Evolutionary conservation across 495 filamentous ascomycete species (phyloP).

Genomic region (Durotheca rogersii): DNA sequence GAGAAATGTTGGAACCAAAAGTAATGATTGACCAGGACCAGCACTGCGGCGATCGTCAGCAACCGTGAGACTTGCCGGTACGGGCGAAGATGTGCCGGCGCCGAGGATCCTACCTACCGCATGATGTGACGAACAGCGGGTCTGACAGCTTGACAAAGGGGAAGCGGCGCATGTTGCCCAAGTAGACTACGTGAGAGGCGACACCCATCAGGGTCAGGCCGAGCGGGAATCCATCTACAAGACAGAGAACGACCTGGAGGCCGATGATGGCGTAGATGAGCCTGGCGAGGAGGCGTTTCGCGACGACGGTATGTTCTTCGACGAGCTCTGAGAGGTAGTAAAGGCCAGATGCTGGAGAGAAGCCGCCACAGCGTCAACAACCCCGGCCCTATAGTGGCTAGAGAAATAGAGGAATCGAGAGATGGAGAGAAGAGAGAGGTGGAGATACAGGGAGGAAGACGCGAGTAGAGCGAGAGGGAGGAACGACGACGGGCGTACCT

Average conservation of each 20-base stretch:
- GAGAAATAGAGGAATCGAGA: too few relatives aligned
- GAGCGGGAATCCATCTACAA: slow-evolving; percentile 84
- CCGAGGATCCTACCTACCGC: slow-evolving; percentile 55
- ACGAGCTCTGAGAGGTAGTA: slow-evolving; percentile 98
- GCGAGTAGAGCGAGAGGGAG: too few relatives aligned
- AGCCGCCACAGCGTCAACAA: slow-evolving; percentile 9
- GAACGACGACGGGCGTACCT: slow-evolving; percentile 60
- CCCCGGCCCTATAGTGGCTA: too few relatives aligned
- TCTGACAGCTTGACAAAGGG: slow-evolving; percentile 87
- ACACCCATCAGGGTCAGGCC: slow-evolving; percentile 72
- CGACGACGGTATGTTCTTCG: slow-evolving; percentile 92
- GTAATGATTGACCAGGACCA: slow-evolving; percentile 92
- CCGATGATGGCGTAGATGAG: slow-evolving; percentile 84
- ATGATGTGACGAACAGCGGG: slow-evolving; percentile 83
- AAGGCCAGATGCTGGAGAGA: slow-evolving; percentile 75
- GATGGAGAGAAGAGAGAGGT: too few relatives aligned
- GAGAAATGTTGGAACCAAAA: slow-evolving; percentile 97
- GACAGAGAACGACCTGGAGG: slow-evolving; percentile 69
- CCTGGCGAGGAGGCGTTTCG: slow-evolving; percentile 76
- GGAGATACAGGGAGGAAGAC: too few relatives aligned
- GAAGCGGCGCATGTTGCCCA: slow-evolving; percentile 84
- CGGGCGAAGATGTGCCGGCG: background rate
- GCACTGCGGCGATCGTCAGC: slow-evolving; percentile 47
- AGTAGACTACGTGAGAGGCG: slow-evolving; percentile 80
- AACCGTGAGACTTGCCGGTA: background rate